phyloP scores from a whole-genome alignment of 192 early-diverging fungal species.

The Linnemannia schmuckeri region DNA sequence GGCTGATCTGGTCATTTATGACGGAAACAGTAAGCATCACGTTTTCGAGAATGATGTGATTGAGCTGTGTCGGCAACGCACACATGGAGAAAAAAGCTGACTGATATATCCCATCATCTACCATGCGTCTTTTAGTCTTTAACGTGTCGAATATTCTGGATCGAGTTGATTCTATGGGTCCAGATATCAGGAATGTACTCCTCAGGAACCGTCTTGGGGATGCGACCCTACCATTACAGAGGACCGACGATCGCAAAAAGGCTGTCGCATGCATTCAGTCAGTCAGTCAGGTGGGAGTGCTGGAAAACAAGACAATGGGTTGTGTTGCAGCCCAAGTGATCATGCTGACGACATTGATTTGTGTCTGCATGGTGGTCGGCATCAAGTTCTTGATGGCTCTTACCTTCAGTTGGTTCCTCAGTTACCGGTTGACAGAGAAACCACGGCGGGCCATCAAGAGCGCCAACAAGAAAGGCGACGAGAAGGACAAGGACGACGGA shows the following conservation, averaged over 20 bases:
- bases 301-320: slow-evolving; percentile 60
- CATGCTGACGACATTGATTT: slow-evolving; percentile 53
- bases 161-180: slow-evolving; percentile 9
- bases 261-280: slow-evolving; percentile 21
- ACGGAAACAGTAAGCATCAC: slow-evolving; percentile 34
- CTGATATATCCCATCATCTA: background rate
- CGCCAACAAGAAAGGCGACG: slow-evolving; percentile 1
- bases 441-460: slow-evolving; percentile 16
- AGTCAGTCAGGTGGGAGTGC: slow-evolving; percentile 32
- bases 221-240: slow-evolving; percentile 30
- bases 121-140: slow-evolving; percentile 22
- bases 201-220: slow-evolving; percentile 11
- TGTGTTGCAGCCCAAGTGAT: slow-evolving; percentile 51
- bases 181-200: slow-evolving; percentile 23
- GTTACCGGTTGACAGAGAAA: slow-evolving; percentile 51
- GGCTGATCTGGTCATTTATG: slow-evolving; percentile 33
- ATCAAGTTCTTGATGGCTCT: slow-evolving; percentile 60
- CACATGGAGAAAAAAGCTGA: background rate
- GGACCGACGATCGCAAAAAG: slow-evolving; percentile 26
- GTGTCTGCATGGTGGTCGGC: slow-evolving; percentile 46
- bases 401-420: slow-evolving; percentile 60
- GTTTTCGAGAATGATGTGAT: background rate
- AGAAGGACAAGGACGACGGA: slow-evolving; percentile 22
- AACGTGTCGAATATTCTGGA: slow-evolving; percentile 26
- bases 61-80: background rate